phyloP scores from a whole-genome alignment of 805 yeast genomes.

The Candida nonsorbophila region DNA sequence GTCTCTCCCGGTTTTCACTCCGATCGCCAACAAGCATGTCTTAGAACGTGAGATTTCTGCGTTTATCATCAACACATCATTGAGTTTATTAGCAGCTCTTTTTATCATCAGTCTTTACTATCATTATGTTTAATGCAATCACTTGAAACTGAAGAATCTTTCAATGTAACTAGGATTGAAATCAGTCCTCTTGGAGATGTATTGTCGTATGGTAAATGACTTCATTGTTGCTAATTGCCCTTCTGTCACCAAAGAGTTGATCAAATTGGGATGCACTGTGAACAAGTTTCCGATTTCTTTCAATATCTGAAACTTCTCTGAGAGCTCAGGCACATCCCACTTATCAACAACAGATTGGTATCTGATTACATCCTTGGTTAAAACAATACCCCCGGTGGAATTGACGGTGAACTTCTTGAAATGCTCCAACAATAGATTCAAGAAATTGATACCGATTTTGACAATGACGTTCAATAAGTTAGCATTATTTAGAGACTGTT shows the following conservation, averaged over 20 bases:
- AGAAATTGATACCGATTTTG: constrained; percentile 54
- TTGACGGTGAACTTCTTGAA: constrained; percentile 71
- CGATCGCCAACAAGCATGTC: too few species aligned
- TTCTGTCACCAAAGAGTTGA: constrained; percentile 74
- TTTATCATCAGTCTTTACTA: too few species aligned
- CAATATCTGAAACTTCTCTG: constrained; percentile 61
- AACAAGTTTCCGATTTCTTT: constrained; percentile 81
- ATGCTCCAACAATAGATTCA: constrained; percentile 60
- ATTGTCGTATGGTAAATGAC: constrained; percentile 57
- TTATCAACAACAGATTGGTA: constrained; percentile 64
- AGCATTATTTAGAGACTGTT: constrained; percentile 24
- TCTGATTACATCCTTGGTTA: constrained; percentile 77
- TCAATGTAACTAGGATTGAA: constrained; percentile 52
- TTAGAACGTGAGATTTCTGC: too few species aligned
- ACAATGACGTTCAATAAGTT: constrained; percentile 49
- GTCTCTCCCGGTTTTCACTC: too few species aligned
- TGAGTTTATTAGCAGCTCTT: too few species aligned
- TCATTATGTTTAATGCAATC: too few species aligned
- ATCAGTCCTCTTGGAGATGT: constrained; percentile 65
- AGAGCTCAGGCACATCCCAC: constrained; percentile 59
- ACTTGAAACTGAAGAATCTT: constrained; percentile 35
- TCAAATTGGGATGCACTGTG: constrained; percentile 76
- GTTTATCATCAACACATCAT: too few species aligned
- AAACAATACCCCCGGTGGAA: constrained; percentile 75
- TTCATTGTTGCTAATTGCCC: constrained; percentile 69